These are phyloP conservation scores for Musa troglodytarum DNA, from an alignment of 176 grass and related monocot genomes.

Conservation along the genomic window DNA sequence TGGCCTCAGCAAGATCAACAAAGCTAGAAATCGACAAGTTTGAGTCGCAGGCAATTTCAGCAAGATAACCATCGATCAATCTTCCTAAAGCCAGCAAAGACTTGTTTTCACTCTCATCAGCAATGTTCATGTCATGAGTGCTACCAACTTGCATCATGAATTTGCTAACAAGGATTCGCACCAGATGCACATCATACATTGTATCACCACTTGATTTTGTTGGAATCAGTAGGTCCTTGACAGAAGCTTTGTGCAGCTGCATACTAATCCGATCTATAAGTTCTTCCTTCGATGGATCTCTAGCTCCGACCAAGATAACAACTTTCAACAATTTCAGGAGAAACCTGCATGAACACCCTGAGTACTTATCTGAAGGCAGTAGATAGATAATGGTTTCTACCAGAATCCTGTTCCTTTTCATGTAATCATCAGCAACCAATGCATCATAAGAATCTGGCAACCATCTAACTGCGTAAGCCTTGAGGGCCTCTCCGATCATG, in stretches of 20 bases:
- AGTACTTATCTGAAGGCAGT: constrained; percentile 78
- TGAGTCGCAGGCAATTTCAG: constrained; percentile 75
- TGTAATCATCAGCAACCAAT: constrained; percentile 77
- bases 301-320: constrained; percentile 62
- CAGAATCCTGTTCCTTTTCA: constrained; percentile 64
- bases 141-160: constrained; percentile 50
- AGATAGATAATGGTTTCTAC: constrained; percentile 90
- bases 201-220: constrained; percentile 30
- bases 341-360: constrained; percentile 90
- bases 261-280: constrained; percentile 59
- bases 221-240: constrained; percentile 81
- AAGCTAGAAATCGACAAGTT: constrained; percentile 64
- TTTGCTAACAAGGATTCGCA: constrained; percentile 68
- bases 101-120: constrained; percentile 55
- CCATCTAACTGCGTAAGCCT: constrained; percentile 83
- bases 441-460: constrained; percentile 78
- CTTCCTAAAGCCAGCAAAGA: constrained; percentile 66
- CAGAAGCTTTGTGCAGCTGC: constrained; percentile 76
- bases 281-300: constrained; percentile 68
- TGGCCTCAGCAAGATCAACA: constrained; percentile 50
- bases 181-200: constrained; percentile 50
- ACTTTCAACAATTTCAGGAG: constrained; percentile 91
- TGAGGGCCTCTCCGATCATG: constrained; percentile 76
- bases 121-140: constrained; percentile 32
- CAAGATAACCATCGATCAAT: constrained; percentile 72